A percentile compares a stretch with the other conserved stretches of the same genome.
Evolutionary conservation across 1,139 yeast genomes (phyloP).

Genomic region (Insectozyma bohioensis): DNA sequence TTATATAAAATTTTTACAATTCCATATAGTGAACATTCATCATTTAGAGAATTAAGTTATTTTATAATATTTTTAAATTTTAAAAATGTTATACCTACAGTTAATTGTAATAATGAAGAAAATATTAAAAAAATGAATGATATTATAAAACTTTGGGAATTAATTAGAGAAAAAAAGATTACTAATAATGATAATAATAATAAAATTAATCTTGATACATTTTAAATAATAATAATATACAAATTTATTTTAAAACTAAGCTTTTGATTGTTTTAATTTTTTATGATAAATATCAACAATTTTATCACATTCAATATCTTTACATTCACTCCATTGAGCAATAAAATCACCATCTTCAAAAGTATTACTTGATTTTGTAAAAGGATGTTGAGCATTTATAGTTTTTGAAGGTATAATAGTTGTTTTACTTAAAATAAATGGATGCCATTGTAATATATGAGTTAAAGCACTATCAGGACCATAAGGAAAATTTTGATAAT

Average conservation of each 20-base stretch:
- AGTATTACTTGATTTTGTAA: constrained; percentile 25
- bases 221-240: no score
- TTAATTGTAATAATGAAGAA: constrained; percentile 49
- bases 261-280: constrained; percentile 15
- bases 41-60: constrained; percentile 72
- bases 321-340: constrained; percentile 60
- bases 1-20: constrained; percentile 54
- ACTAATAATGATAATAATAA: no score
- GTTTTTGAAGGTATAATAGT: constrained; percentile 64
- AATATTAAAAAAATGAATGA: constrained; percentile 39
- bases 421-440: constrained; percentile 66
- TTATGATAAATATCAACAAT: constrained; percentile 40
- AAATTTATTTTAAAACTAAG: no score
- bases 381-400: constrained; percentile 31
- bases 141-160: constrained; percentile 50
- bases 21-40: constrained; percentile 94
- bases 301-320: constrained; percentile 48
- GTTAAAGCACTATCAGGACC: constrained; percentile 69
- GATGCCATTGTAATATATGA: constrained; percentile 94
- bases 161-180: constrained; percentile 12
- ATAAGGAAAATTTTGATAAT: constrained; percentile 59
- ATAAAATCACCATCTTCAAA: constrained; percentile 65
- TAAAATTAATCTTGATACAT: no score
- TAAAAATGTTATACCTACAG: constrained; percentile 73
- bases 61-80: constrained; percentile 57